phyloP scores from a whole-genome alignment of 2,329 filamentous ascomycete species.

The Epichloe hybrida region DNA sequence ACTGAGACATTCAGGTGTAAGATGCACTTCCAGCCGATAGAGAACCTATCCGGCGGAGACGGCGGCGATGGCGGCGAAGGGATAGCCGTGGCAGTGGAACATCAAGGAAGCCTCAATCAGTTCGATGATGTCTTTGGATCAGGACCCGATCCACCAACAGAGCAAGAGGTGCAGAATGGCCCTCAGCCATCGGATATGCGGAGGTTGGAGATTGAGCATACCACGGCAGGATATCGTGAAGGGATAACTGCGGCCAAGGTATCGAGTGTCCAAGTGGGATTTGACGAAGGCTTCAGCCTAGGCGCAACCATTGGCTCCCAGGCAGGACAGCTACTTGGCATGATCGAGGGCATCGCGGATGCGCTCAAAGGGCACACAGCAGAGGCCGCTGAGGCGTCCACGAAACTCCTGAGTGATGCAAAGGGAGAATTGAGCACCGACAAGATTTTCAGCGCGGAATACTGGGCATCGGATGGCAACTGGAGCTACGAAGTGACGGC shows the following conservation, averaged over 20 bases:
- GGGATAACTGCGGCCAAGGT: constrained; percentile 68
- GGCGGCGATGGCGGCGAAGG: constrained; percentile 8
- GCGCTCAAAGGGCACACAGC: constrained; percentile 25
- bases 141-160: constrained; percentile 11
- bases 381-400: constrained; percentile 11
- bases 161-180: constrained; percentile 6
- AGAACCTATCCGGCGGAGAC: constrained; percentile 13
- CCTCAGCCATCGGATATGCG: constrained; percentile 50
- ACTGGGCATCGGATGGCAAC: constrained; percentile 55
- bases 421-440: constrained; percentile 44
- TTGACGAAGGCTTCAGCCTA: constrained; percentile 80
- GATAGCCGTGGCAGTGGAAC: not conserved
- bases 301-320: constrained; percentile 67
- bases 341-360: constrained; percentile 56
- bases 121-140: constrained; percentile 26
- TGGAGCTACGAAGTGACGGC: constrained; percentile 49
- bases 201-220: constrained; percentile 61
- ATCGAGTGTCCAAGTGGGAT: constrained; percentile 66
- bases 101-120: constrained; percentile 8
- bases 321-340: constrained; percentile 62
- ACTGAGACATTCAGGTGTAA: not conserved
- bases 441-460: constrained; percentile 49
- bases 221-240: constrained; percentile 81
- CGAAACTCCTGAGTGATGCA: constrained; percentile 34
- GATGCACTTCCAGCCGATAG: constrained; percentile 24